A percentile compares a stretch with the other conserved stretches of the same genome.
These are phyloP conservation scores for Sistotremastrum suecicum DNA, from an alignment of 768 basidiomycete species.

Conservation along the genomic window DNA sequence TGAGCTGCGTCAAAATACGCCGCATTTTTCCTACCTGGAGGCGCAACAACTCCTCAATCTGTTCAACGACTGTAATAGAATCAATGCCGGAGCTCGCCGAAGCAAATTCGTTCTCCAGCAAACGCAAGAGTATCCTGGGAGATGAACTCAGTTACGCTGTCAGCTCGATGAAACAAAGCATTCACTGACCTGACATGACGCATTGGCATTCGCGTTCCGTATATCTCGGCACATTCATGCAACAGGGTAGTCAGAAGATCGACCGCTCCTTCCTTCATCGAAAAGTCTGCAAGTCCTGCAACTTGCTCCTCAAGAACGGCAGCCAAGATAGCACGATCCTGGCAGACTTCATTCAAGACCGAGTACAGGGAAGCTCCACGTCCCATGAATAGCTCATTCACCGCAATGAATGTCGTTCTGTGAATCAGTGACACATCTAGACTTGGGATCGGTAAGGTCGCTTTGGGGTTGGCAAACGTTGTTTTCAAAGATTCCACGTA, in stretches of 20 bases:
- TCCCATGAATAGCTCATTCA: slow-evolving; percentile 49
- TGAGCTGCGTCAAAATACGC: too few species aligned
- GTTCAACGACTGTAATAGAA: too few species aligned
- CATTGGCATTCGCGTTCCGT: slow-evolving; percentile 37
- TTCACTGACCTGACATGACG: slow-evolving; percentile 27
- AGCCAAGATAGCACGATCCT: slow-evolving; percentile 2
- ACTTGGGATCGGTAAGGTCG: slow-evolving; percentile 30
- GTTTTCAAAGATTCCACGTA: slow-evolving; percentile 35
- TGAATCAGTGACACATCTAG: slow-evolving; percentile 43
- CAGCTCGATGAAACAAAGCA: neutral
- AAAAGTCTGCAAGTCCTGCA: slow-evolving; percentile 34
- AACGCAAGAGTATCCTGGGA: too few species aligned
- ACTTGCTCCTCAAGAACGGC: slow-evolving; percentile 25
- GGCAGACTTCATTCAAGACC: slow-evolving; percentile 1
- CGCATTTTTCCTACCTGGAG: too few species aligned
- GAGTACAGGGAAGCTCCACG: slow-evolving; percentile 32
- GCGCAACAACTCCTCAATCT: too few species aligned
- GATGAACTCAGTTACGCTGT: neutral
- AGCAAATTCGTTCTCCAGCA: too few species aligned
- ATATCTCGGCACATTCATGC: slow-evolving; percentile 34
- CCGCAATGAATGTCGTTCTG: slow-evolving; percentile 48
- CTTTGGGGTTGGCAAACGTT: slow-evolving; percentile 23
- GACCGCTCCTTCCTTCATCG: slow-evolving; percentile 43
- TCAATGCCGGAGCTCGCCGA: too few species aligned
- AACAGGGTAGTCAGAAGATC: slow-evolving; percentile 29